Percentiles rank a stretch among this genome's conserved stretches.
Evolutionary conservation across 805 yeast genomes (phyloP).

Genomic region (Starmera pachycereana): DNA sequence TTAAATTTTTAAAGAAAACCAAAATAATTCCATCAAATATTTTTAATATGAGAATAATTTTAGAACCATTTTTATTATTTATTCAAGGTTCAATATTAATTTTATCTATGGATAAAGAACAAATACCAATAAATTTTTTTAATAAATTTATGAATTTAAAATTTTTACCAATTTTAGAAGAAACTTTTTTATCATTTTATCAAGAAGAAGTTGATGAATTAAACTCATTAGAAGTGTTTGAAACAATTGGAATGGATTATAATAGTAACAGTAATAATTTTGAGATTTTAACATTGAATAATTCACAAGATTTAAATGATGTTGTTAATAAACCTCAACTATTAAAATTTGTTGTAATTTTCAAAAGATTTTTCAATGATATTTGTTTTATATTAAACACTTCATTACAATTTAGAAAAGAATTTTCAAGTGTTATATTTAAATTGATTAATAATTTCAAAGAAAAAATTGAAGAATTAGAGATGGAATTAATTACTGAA

Average conservation of each 20-base stretch:
- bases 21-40: slow-evolving; percentile 60
- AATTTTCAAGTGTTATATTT: slow-evolving; percentile 14
- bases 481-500: slow-evolving; percentile 15
- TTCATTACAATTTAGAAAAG: slow-evolving; percentile 17
- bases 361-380: slow-evolving; percentile 12
- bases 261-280: neutral
- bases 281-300: neutral
- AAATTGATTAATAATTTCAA: slow-evolving; percentile 13
- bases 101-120: slow-evolving; percentile 21
- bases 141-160: slow-evolving; percentile 51
- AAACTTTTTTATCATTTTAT: slow-evolving; percentile 43
- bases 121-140: slow-evolving; percentile 39
- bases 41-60: slow-evolving; percentile 68
- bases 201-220: slow-evolving; percentile 31
- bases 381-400: slow-evolving; percentile 16
- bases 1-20: slow-evolving; percentile 47
- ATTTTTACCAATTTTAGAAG: slow-evolving; percentile 55
- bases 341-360: slow-evolving; percentile 12
- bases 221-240: slow-evolving; percentile 25
- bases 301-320: neutral
- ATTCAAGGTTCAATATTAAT: slow-evolving; percentile 44
- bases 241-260: slow-evolving; percentile 3
- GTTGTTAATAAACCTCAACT: neutral
- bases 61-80: slow-evolving; percentile 65
- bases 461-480: slow-evolving; percentile 14